Base-by-base conservation (phyloP, 768 basidiomycete genomes). In the Daedalea quercina region DNA sequence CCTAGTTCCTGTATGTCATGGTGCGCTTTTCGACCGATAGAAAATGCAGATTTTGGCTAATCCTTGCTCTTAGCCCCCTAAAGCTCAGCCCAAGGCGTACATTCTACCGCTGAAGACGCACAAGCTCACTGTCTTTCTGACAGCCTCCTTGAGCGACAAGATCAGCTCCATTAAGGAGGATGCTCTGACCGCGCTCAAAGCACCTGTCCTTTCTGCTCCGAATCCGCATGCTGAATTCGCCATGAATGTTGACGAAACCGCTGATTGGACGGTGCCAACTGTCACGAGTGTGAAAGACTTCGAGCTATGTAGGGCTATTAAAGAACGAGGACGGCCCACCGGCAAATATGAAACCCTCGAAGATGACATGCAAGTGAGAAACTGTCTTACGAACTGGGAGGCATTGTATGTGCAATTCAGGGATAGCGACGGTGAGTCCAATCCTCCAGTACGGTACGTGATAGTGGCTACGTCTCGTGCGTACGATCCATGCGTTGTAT, bases 101-200 rank as follows among this genome's bases (percentile, higher is more conserved):
- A 81, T 86, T 50, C 62, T 90, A 17, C 73, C 81, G n/a, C 66
- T 89, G 58, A 87, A 85, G 61, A 84, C 86, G 0, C 85, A 89
- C 71, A 86, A 80, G 57, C 69, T 85, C 48, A 83, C 83, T 6
- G 70, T 88, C 58, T 75, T 85, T 60, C 68, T 84, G 56, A 79
- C 81, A 7, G 73, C 76, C 9, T 67, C 74, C 40, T 81, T 79
- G 8, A 75, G 73, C 31, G 75, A 75, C 9, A 79, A 78, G 4
- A 70, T 90, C 61, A 72, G 67, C 12, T 69, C 71, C n/a, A 58
- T 89, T 40, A 90, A 90, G 63, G 67, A 72, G 34, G 82, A 88
- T 49, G 80, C 78, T 0, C 65, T 88, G 1, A 76, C 77, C 0
- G 87, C 86, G 8, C 73, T 90, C 31, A 67, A 68, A 9, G 74